Evolutionary conservation across 1,284 basidiomycete genomes (phyloP).

Genomic region (Tilletia indica): DNA sequence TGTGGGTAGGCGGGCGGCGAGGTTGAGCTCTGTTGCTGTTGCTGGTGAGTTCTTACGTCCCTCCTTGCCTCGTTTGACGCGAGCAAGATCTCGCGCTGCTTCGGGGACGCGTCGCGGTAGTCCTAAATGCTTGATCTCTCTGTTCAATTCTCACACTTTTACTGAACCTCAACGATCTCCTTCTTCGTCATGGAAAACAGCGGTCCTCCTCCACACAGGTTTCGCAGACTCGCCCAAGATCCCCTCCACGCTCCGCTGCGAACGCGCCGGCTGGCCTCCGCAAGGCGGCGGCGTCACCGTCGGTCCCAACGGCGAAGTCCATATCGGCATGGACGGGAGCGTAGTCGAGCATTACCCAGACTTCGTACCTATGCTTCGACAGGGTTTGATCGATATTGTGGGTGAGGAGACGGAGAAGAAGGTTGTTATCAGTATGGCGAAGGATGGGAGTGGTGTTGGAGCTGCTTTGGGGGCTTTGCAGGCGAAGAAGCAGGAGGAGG

Average conservation of each 20-base stretch:
- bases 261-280: conserved; percentile 80
- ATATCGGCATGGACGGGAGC: conserved; percentile 57
- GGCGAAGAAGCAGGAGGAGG: conserved; percentile 40
- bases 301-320: conserved; percentile 52
- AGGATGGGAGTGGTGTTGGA: conserved; percentile 94
- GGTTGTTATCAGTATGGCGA: conserved; percentile 84
- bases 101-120: too few relatives aligned
- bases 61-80: too few relatives aligned
- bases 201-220: conserved; percentile 15
- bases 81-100: conserved; percentile 14
- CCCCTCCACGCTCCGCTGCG: conserved; percentile 63
- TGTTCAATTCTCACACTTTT: too few relatives aligned
- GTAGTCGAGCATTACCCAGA: conserved; percentile 74
- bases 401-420: conserved; percentile 75
- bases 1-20: conserved; percentile 78
- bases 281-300: conserved; percentile 59
- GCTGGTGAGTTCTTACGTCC: conserved; percentile 62
- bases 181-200: not conserved
- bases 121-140: too few relatives aligned
- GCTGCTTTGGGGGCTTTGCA: conserved; percentile 41
- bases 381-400: conserved; percentile 72
- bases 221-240: conserved; percentile 53
- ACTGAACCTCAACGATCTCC: not conserved
- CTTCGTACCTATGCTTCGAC: conserved; percentile 73
- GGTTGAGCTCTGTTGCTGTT: conserved; percentile 80